A percentile compares a stretch with the other conserved stretches of the same genome.
These are phyloP conservation scores for Bauhinia variegata DNA, from an alignment of 306 rosid genomes.

Conservation along the genomic window DNA sequence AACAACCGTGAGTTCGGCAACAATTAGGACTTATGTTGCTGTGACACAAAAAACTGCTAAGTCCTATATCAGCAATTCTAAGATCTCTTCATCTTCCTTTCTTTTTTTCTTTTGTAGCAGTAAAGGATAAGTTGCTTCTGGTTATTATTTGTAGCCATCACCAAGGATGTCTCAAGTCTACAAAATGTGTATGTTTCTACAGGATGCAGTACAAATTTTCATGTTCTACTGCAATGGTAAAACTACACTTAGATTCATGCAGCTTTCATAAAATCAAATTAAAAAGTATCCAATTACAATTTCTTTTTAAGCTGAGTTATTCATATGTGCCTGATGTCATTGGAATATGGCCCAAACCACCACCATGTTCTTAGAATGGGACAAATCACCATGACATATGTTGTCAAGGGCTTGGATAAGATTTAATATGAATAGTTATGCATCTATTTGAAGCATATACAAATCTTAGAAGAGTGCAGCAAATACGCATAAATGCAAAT, in stretches of 20 bases:
- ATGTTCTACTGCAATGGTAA: slow-evolving; percentile 18
- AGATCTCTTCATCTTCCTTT: slow-evolving; percentile 21
- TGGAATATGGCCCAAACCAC: slow-evolving; percentile 11
- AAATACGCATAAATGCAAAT: slow-evolving; percentile 3
- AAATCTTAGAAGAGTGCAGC: slow-evolving; percentile 5
- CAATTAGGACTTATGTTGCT: slow-evolving; percentile 4
- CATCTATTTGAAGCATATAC: slow-evolving; percentile 22
- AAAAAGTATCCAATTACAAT: slow-evolving; percentile 21
- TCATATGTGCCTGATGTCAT: slow-evolving; percentile 2
- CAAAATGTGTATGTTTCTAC: neutral
- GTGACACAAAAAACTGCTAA: slow-evolving; percentile 12
- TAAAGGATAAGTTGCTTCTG: slow-evolving; percentile 29
- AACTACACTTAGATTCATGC: neutral
- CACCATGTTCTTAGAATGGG: neutral
- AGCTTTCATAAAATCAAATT: slow-evolving; percentile 24
- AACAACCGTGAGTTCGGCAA: slow-evolving; percentile 33
- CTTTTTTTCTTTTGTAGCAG: neutral
- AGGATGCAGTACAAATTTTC: slow-evolving; percentile 8
- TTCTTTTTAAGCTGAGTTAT: slow-evolving; percentile 9
- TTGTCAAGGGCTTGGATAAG: neutral
- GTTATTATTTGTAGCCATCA: slow-evolving; percentile 8
- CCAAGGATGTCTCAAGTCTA: neutral
- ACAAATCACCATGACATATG: slow-evolving; percentile 9
- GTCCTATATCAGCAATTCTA: slow-evolving; percentile 8
- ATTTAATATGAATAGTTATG: neutral